Evolutionary conservation across 2,329 filamentous ascomycete species (phyloP), one percentile per base, ranked within the genome.

Genomic region (Mycosphaerella sp.): DNA sequence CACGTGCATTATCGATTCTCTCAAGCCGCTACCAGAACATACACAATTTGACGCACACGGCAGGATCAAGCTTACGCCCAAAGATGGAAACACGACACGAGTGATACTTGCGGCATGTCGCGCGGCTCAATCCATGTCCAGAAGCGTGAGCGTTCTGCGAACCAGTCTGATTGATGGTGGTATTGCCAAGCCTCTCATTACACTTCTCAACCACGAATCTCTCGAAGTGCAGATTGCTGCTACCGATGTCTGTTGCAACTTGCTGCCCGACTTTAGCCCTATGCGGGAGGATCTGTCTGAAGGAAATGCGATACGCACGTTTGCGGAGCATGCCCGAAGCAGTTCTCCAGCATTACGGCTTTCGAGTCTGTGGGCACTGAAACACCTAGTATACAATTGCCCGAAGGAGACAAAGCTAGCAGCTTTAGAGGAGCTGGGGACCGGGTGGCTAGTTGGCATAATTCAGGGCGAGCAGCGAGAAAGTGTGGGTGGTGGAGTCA

Each of bases 311-410:
- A 78, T 95, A 61, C 83, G 82, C 57, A 80, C 86, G 0, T 76
- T 97, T 1, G 95, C 90, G 66, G 82, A 87, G 62, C 88, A 95
- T 67, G 89, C 91, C 1, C 87, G 87, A 68, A 93, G 88, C 0
- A 78, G 80, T 45, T 87, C 92, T 65, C 80, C 86, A n/a, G 82
- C 84, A 45, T 76, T 97, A 50, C 83, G 89, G 23, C 78, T 95
- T 26, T 90, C 93, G 64, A 90, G 91, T 21, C 73, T 98, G 1
- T 98, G 93, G 92, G 89, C 90, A 5, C 74, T 98, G 54, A 97
- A 97, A 68, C 89, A 97, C 71, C 79, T 96, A 47, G 85, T 95
- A 2, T 80, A 87, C 59, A 84, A 83, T 21, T 82, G 87, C 5
- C 79, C 80, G 14, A 83, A 85, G 43, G 80, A 85, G 10, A 75